These are phyloP conservation scores for Phytophthora constricta DNA, from an alignment of 352 stramenopile species.

Conservation along the genomic window DNA sequence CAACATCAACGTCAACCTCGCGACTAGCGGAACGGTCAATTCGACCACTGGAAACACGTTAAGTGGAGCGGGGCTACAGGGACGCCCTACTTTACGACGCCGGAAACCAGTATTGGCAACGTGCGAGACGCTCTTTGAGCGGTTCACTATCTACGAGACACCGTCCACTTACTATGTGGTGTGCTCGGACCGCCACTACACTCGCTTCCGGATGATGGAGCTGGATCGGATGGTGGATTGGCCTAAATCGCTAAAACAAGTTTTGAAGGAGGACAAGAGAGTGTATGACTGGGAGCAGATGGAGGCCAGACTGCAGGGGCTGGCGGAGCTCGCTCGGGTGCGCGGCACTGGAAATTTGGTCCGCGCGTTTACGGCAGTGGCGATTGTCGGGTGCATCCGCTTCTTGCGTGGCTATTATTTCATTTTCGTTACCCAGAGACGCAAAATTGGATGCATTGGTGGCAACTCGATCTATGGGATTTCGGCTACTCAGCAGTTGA, in stretches of 20 bases:
- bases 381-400: conserved; percentile 97
- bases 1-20: conserved; percentile 40
- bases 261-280: conserved; percentile 70
- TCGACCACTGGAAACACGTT: conserved; percentile 10
- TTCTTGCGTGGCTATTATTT: conserved; percentile 99
- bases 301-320: conserved; percentile 72
- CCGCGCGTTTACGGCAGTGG: conserved; percentile 92
- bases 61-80: conserved; percentile 20
- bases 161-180: conserved; percentile 76
- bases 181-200: conserved; percentile 87
- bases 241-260: conserved; percentile 54
- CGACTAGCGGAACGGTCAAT: conserved; percentile 18
- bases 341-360: conserved; percentile 51
- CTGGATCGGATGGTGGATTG: conserved; percentile 74
- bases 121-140: conserved; percentile 73
- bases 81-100: conserved; percentile 53
- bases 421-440: conserved; percentile 96
- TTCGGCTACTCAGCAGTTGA: conserved; percentile 92
- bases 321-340: conserved; percentile 57
- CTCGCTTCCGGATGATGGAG: conserved; percentile 76
- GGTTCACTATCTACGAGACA: conserved; percentile 89
- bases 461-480: conserved; percentile 98
- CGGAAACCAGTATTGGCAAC: conserved; percentile 73
- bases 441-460: conserved; percentile 97
- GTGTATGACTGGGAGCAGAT: conserved; percentile 85